Conservation (phyloP, 352 stramenopile genomes). For the Peronosclerospora sorghi region DNA sequence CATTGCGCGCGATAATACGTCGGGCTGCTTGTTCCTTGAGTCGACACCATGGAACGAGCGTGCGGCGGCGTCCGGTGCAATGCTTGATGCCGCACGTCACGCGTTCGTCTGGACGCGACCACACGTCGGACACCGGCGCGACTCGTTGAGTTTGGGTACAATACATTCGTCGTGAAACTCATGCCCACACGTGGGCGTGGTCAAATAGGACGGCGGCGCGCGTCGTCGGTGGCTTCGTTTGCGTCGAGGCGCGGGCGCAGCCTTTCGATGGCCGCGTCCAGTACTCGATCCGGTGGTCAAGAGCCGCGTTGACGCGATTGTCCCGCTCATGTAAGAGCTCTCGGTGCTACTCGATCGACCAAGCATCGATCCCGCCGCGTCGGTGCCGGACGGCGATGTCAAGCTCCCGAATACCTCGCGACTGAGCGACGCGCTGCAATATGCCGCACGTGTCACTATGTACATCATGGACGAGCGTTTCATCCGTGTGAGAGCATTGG, state of each 20-base stretch:
- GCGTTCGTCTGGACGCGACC: conserved; percentile 20
- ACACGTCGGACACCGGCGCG: conserved; percentile 52
- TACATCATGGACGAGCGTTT: conserved; percentile 18
- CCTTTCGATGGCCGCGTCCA: conserved; percentile 6
- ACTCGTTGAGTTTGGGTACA: conserved; percentile 65
- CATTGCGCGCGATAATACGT: conserved; percentile 55
- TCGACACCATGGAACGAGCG: no score
- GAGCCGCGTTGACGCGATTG: no score
- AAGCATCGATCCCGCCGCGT: background rate
- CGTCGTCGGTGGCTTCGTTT: no score
- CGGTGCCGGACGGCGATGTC: conserved; percentile 2
- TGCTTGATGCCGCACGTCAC: no score
- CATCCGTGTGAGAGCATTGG: conserved; percentile 17
- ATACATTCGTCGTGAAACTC: conserved; percentile 82
- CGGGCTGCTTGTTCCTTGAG: no score
- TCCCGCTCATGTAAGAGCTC: conserved; percentile 6
- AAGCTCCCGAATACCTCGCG: conserved; percentile 31
- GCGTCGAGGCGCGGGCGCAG: no score
- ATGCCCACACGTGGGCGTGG: conserved; percentile 59
- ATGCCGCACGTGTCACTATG: conserved; percentile 19
- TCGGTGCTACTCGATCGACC: conserved; percentile 12
- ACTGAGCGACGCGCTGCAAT: conserved; percentile 33
- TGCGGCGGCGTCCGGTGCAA: no score
- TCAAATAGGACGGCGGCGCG: conserved; percentile 43
- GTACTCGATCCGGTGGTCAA: no score